Evolutionary conservation across 2,329 filamentous ascomycete genomes (phyloP), one percentile per base, ranked within the genome.

Genomic region (Pestalotiopsis sp.): DNA sequence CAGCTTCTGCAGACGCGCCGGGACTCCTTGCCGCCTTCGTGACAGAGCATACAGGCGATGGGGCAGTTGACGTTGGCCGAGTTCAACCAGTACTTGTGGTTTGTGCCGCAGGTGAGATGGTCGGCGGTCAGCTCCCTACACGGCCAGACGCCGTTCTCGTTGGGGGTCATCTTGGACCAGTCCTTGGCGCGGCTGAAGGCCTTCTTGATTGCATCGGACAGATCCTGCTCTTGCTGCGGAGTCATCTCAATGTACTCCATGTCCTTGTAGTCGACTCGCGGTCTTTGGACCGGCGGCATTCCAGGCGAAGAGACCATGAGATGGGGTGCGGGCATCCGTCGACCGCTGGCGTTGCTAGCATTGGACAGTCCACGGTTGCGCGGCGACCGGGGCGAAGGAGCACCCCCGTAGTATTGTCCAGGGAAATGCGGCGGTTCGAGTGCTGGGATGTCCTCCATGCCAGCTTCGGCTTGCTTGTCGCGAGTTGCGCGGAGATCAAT

Each of bases 31-130:
- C 87, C 84, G 63, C 79, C 77, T 67, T 78, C 79, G 65, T 80
- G 80, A 75, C 87, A 89, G 3, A 83, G 80, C 75, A 87, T 84
- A 74, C 87, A 89, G 11, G 84, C 80, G 22, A 88, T 78, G 1
- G 86, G 80, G 72, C 87, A 85, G 71, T 81, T 74, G 60, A 73
- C 76, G 75, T 89, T 88, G 68, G 78, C 77, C 65, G 82, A 81
- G 48, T 80, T 76, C 66, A 83, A 79, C 83, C 88, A 85, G 60
- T 76, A 79, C 60, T 74, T 74, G 73, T 89, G 87, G 3, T 75
- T 74, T 55, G 82, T 81, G 67, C 84, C 80, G 75, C 87, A 89
- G 67, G 77, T 72, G 70, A 81, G 81, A 60, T 84, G 79, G 64
- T 77, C 79, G 48, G 69, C 68, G 55, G 68, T 67, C n/a, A 88